Percentiles rank a stretch among this genome's conserved stretches.
phyloP scores from a whole-genome alignment of 2,329 filamentous ascomycete species.

The Graphilbum ipis-grandicollis region DNA sequence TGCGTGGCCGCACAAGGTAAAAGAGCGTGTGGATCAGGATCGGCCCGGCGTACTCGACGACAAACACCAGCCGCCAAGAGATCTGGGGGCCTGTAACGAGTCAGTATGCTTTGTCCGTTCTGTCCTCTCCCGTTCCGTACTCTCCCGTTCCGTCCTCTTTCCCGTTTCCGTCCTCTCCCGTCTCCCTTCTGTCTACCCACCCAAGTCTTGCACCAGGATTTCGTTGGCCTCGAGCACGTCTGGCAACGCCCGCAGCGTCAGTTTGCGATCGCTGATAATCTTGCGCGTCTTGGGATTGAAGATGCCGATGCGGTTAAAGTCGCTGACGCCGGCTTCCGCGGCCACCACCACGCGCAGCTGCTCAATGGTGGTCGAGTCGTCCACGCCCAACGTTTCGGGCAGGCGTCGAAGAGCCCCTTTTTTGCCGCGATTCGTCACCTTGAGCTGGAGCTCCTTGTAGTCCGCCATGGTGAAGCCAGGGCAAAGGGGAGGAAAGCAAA shows the following conservation, averaged over 20 bases:
- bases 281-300: conserved; percentile 43
- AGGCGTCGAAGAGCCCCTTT: conserved; percentile 35
- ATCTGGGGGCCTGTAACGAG: conserved; percentile 83
- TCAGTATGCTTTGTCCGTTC: too few species aligned
- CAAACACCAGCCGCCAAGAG: conserved; percentile 81
- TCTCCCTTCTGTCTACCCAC: too few species aligned
- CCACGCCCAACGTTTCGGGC: conserved; percentile 31
- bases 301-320: conserved; percentile 45
- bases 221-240: conserved; percentile 31
- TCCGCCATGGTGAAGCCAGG: conserved; percentile 5
- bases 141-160: too few species aligned
- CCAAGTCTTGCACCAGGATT: conserved; percentile 84
- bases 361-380: conserved; percentile 36
- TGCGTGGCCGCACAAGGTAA: conserved; percentile 57
- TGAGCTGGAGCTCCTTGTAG: conserved; percentile 16
- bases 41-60: conserved; percentile 89
- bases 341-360: conserved; percentile 40
- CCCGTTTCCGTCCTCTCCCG: too few species aligned
- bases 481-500: neutral
- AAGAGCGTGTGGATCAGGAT: conserved; percentile 69
- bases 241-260: conserved; percentile 29
- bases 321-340: conserved; percentile 28
- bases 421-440: conserved; percentile 27
- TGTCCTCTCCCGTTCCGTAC: too few species aligned
- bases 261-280: conserved; percentile 44